Percentiles rank a stretch among this genome's conserved stretches.
Evolutionary conservation across 441 rosid genomes (phyloP).

Genomic region (Viola pubescens): DNA sequence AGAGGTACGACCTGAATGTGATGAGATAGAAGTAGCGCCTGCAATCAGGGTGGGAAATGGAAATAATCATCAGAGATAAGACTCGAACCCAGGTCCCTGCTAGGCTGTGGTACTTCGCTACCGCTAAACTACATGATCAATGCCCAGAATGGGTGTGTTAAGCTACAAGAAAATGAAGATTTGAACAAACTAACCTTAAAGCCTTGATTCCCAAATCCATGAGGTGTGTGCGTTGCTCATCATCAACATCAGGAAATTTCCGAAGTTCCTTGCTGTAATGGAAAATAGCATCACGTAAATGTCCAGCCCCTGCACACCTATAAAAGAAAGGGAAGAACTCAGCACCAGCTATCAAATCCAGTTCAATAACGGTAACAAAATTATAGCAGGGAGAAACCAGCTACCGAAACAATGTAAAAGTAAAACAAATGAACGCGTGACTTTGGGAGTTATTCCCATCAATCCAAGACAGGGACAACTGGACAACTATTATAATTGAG

Average conservation of each 20-base stretch:
- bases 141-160: background rate
- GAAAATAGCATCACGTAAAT: constrained; percentile 74
- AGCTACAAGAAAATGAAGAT: no score
- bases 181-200: constrained; percentile 49
- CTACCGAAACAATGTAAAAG: background rate
- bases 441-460: background rate
- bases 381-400: background rate
- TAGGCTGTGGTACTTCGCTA: background rate
- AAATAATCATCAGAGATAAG: background rate
- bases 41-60: constrained; percentile 19
- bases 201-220: constrained; percentile 90
- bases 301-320: constrained; percentile 97
- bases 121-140: constrained; percentile 8
- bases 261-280: constrained; percentile 58
- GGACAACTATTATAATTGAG: no score
- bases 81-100: background rate
- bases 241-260: constrained; percentile 42
- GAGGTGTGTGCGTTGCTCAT: constrained; percentile 58
- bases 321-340: constrained; percentile 18
- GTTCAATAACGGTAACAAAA: background rate
- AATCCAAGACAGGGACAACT: no score
- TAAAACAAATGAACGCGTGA: background rate
- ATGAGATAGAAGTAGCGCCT: constrained; percentile 92
- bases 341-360: constrained; percentile 11
- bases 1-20: constrained; percentile 84